Evolutionary conservation across 192 early-diverging fungal genomes (phyloP).

Genomic region (Backusella morwellensis): DNA sequence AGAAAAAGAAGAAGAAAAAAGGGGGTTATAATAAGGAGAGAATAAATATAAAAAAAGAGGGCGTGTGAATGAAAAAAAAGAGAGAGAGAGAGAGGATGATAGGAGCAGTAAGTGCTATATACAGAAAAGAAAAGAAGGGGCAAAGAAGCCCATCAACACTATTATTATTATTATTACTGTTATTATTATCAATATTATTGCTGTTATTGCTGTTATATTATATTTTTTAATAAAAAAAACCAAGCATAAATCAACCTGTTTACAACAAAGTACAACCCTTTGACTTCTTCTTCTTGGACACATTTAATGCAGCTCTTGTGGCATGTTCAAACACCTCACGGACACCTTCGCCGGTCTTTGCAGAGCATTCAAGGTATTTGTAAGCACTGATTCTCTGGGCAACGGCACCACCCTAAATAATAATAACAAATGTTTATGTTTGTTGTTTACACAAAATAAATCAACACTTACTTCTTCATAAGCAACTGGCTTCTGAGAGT

Average conservation of each 20-base stretch:
- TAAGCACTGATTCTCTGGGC: constrained; percentile 76
- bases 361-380: constrained; percentile 87
- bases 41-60: neutral
- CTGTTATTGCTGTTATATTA: neutral
- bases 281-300: constrained; percentile 24
- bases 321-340: constrained; percentile 86
- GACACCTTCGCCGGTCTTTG: constrained; percentile 75
- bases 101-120: neutral
- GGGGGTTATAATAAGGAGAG: neutral
- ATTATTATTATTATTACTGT: neutral
- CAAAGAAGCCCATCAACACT: neutral
- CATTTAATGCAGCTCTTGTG: constrained; percentile 77
- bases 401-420: constrained; percentile 58
- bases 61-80: no score
- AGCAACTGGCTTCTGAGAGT: constrained; percentile 72
- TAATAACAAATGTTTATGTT: constrained; percentile 30
- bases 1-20: neutral
- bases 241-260: constrained; percentile 1
- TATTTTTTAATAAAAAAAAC: neutral
- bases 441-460: neutral
- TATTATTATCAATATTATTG: neutral
- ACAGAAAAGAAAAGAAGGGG: neutral
- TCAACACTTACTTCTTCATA: constrained; percentile 59
- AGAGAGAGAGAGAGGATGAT: neutral
- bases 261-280: constrained; percentile 33